phyloP scores from a whole-genome alignment of 306 rosid species.

The Psophocarpus tetragonolobus region DNA sequence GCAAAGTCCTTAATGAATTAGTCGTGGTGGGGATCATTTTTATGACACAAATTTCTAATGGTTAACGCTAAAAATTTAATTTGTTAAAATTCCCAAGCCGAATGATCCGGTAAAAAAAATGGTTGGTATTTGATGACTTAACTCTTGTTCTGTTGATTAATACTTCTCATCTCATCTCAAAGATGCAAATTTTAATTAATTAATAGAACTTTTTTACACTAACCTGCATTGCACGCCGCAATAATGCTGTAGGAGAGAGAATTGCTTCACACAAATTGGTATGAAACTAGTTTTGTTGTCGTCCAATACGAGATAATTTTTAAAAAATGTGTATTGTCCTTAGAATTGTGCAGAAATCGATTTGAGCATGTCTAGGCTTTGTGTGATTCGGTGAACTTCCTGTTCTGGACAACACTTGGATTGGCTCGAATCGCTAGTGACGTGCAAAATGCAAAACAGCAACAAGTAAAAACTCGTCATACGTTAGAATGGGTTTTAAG shows the following conservation, averaged over 20 bases:
- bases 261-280: background rate
- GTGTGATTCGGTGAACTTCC: too few species aligned
- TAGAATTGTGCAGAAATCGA: background rate
- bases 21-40: background rate
- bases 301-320: background rate
- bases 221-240: background rate
- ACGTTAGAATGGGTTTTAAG: background rate
- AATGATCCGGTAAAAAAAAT: background rate
- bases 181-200: too few species aligned
- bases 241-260: background rate
- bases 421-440: background rate
- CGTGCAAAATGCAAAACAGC: background rate
- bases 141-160: background rate
- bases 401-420: background rate
- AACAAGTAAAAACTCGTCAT: background rate
- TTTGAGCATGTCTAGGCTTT: background rate
- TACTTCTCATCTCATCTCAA: background rate
- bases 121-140: background rate
- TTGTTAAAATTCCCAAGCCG: background rate
- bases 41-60: background rate
- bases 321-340: background rate
- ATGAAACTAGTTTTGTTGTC: background rate
- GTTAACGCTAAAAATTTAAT: background rate
- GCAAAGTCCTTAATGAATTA: constrained; percentile 11
- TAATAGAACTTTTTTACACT: too few species aligned